Evolutionary conservation across 495 filamentous ascomycete species (phyloP), one percentile per base, ranked within the genome.

Genomic region (Neurospora tetrasperma): DNA sequence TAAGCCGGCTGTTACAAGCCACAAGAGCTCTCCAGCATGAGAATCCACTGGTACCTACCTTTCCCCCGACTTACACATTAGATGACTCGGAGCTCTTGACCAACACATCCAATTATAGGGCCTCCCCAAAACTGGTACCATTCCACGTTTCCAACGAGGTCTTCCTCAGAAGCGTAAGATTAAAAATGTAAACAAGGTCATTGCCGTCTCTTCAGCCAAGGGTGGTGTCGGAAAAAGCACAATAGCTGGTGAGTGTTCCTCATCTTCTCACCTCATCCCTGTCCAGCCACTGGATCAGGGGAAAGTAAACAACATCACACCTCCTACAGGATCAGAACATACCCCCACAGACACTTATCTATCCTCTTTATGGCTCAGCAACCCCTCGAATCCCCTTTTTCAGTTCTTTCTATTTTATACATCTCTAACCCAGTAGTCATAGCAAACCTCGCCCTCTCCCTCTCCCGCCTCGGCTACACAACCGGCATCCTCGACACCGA

Each of bases 191-290:
- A 86, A 87, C 76, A 96, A 98, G 77, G 88, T 97, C 20, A 87
- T 99, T 72, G 95, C 93, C 41, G 91, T 99, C 20, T 97, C 93
- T 43, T 97, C 94, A 0, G 96, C 96, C 7, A 99, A 99, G 77
- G 96, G 96, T 11, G 96, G 96, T 43, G 96, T 99, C 1, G 96
- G 96, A 1, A 99, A 99, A 79, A 94, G 91, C 62, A 99, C 96
- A 18, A 90, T 99, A 41, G 92, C 96, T 7, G 91, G 92, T 93
- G 68, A 35, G 80, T 41, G 20, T 69, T 12, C 35, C 11, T 11
- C 18, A 27, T 38, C 12, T 35, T 10, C 40, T 10, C 48, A 31
- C 35, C 14, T 42, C 14, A 74, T 66, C 54, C 54, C 54, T 66
- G 54, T 62, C 54, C 10, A 12, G 2, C 1, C 0, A 14, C 23